phyloP scores from a whole-genome alignment of 2,329 filamentous ascomycete species.

The Colletotrichum sublineola region DNA sequence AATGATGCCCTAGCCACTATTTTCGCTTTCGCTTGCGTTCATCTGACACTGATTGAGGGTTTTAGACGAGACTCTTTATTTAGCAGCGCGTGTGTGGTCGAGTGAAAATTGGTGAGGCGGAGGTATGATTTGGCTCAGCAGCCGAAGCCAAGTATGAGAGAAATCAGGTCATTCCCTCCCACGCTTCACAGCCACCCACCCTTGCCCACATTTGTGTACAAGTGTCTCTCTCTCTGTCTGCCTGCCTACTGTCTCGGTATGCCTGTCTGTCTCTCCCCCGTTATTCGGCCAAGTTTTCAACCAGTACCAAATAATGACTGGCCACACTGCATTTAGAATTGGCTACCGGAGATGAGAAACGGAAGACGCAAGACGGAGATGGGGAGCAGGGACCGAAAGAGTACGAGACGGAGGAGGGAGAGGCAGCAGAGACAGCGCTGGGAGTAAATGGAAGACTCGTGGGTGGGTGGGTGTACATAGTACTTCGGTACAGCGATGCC shows the following conservation, averaged over 20 bases:
- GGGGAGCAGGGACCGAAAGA: neutral
- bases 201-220: neutral
- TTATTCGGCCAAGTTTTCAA: neutral
- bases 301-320: neutral
- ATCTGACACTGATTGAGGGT: neutral
- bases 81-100: neutral
- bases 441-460: neutral
- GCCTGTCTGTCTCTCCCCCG: too few species aligned
- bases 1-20: neutral
- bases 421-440: neutral
- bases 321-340: neutral
- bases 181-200: constrained; percentile 36
- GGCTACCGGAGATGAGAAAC: neutral
- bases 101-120: constrained; percentile 19
- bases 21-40: neutral
- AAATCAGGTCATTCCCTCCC: constrained; percentile 13
- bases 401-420: neutral
- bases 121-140: constrained; percentile 1
- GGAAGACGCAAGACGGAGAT: neutral
- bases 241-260: too few species aligned
- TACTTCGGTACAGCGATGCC: neutral
- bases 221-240: neutral
- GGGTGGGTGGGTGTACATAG: neutral
- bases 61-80: neutral
- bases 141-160: constrained; percentile 1